Evolutionary conservation across 139 green algal genomes (phyloP).

Genomic region (Micractinium conductrix): DNA sequence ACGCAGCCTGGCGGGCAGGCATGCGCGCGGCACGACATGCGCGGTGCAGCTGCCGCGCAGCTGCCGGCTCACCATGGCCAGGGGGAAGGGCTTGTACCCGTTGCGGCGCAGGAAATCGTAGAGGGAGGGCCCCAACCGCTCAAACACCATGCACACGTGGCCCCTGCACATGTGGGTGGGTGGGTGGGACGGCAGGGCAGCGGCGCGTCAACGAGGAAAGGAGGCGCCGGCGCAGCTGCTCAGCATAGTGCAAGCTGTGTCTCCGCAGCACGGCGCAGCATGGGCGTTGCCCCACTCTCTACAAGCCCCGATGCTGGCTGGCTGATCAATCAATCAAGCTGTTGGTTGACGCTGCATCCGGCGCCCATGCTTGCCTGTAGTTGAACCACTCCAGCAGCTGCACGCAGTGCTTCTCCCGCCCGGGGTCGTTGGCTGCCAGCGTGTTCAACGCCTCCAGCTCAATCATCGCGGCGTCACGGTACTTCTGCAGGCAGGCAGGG

Average conservation of each 20-base stretch:
- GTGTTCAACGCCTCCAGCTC: conserved; percentile 94
- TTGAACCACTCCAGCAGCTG: conserved; percentile 95
- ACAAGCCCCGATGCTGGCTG: too few relatives aligned
- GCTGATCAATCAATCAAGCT: too few relatives aligned
- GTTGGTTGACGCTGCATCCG: too few relatives aligned
- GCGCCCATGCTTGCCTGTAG: too few relatives aligned
- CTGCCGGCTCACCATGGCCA: conserved; percentile 89
- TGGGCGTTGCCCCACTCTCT: too few relatives aligned
- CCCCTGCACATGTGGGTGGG: conserved; percentile 43
- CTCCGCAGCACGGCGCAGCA: too few relatives aligned
- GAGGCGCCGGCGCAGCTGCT: too few relatives aligned
- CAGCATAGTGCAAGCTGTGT: too few relatives aligned
- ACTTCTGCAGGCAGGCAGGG: conserved; percentile 77
- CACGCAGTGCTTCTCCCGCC: conserved; percentile 73
- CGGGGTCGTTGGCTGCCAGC: conserved; percentile 79
- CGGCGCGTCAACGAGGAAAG: too few relatives aligned
- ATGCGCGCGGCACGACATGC: background rate
- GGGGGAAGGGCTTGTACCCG: conserved; percentile 88
- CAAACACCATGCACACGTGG: conserved; percentile 99
- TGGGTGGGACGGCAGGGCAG: too few relatives aligned
- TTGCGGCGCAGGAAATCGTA: conserved; percentile 97
- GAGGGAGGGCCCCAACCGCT: conserved; percentile 92
- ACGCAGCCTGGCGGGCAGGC: background rate
- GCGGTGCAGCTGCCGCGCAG: too few relatives aligned
- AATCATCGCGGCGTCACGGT: conserved; percentile 97